phyloP scores from a whole-genome alignment of 805 yeast species.

The Candida khao-thaluensis region DNA sequence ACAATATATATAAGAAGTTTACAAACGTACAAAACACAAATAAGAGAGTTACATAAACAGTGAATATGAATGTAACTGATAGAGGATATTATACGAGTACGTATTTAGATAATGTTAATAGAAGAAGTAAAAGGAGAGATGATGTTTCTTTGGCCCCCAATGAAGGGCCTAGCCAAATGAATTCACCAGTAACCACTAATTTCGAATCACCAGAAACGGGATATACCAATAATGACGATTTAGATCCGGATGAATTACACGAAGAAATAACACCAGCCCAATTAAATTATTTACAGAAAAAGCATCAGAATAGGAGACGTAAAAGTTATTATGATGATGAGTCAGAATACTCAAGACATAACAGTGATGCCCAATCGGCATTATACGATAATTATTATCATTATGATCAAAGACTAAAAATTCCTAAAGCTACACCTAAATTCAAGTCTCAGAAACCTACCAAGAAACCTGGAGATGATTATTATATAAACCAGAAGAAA shows the following conservation, averaged over 20 bases:
- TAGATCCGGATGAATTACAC: conserved; percentile 29
- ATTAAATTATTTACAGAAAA: conserved; percentile 24
- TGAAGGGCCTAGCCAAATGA: no score
- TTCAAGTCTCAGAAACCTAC: background rate
- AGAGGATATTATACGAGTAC: conserved; percentile 40
- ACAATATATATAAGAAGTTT: background rate
- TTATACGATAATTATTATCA: conserved; percentile 11
- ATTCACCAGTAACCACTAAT: background rate
- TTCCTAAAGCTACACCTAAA: conserved; percentile 4
- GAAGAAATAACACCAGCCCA: conserved; percentile 43
- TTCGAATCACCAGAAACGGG: conserved; percentile 11
- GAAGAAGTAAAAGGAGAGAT: conserved; percentile 1
- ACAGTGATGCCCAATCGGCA: conserved; percentile 7
- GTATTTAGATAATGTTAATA: conserved; percentile 27
- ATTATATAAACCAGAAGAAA: conserved; percentile 38
- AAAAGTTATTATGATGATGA: conserved; percentile 10
- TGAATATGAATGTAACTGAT: conserved; percentile 39
- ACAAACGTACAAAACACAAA: background rate
- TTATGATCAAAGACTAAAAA: conserved; percentile 4
- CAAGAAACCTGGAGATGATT: conserved; percentile 22
- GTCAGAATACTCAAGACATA: background rate
- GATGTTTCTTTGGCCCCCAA: background rate
- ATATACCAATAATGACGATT: conserved; percentile 7
- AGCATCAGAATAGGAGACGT: conserved; percentile 9
- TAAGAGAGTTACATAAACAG: background rate